Evolutionary conservation across 2,329 filamentous ascomycete species (phyloP).

Genomic region (Aspergillus tamarii): DNA sequence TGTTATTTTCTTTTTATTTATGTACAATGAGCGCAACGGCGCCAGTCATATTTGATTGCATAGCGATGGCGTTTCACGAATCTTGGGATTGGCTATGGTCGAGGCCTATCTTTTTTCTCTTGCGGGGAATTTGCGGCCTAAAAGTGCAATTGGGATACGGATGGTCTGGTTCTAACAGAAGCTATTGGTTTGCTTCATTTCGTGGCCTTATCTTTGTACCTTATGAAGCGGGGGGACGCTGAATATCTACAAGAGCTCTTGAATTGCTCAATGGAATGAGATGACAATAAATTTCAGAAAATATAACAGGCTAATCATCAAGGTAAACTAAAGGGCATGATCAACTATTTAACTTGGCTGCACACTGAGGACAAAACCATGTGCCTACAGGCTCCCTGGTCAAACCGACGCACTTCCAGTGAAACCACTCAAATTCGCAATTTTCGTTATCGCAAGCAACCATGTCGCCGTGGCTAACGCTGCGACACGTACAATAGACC

Average conservation of each 20-base stretch:
- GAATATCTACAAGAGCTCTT: neutral
- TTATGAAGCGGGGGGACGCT: neutral
- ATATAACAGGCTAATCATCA: neutral
- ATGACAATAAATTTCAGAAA: neutral
- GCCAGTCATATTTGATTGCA: conserved; percentile 32
- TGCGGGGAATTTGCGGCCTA: conserved; percentile 12
- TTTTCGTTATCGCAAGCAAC: conserved; percentile 68
- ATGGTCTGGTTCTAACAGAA: conserved; percentile 5
- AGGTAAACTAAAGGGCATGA: conserved; percentile 5
- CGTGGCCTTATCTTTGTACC: conserved; percentile 4
- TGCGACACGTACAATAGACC: conserved; percentile 68
- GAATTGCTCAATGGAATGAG: neutral
- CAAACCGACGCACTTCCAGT: conserved; percentile 66
- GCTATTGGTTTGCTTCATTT: conserved; percentile 2
- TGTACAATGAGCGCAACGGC: conserved; percentile 19
- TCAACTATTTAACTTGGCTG: conserved; percentile 44
- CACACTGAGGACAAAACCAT: conserved; percentile 60
- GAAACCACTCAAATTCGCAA: conserved; percentile 69
- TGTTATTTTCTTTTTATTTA: conserved; percentile 13
- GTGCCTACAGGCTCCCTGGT: conserved; percentile 62
- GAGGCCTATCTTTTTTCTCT: conserved; percentile 14
- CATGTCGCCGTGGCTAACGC: conserved; percentile 69
- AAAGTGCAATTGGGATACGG: conserved; percentile 6
- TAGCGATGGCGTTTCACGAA: conserved; percentile 43
- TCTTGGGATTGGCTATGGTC: conserved; percentile 16